Conservation (phyloP, 306 rosid species). For the Hippophae gyantsensis region DNA sequence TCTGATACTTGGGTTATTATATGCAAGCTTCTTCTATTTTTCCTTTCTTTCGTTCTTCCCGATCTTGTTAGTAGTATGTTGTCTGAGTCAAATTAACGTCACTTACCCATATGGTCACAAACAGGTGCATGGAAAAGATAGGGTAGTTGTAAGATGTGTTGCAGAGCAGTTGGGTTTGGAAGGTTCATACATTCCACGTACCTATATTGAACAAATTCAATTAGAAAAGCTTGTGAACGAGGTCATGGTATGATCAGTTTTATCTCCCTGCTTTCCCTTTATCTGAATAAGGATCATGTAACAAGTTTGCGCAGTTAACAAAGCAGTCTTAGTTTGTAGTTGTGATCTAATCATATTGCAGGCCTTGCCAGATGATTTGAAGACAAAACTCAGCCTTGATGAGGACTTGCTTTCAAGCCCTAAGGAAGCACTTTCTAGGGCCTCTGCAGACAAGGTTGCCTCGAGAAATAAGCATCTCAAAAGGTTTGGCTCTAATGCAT, state of each 20-base stretch:
- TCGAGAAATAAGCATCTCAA: conserved; percentile 65
- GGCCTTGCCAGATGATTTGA: conserved; percentile 98
- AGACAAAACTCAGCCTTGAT: conserved; percentile 85
- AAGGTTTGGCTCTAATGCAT: conserved; percentile 37
- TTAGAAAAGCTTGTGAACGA: conserved; percentile 93
- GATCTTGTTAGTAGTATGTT: conserved; percentile 4
- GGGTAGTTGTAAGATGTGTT: conserved; percentile 43
- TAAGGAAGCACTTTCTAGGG: conserved; percentile 84
- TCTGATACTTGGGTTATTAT: too few relatives aligned
- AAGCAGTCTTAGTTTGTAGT: conserved; percentile 15
- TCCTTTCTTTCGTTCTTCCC: too few relatives aligned
- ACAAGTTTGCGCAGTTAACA: background rate
- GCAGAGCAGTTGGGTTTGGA: conserved; percentile 88
- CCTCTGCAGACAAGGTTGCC: conserved; percentile 72
- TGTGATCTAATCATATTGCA: conserved; percentile 34
- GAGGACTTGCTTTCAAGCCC: conserved; percentile 96
- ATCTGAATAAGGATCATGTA: background rate
- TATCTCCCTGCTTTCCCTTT: background rate
- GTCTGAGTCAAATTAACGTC: background rate
- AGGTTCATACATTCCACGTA: conserved; percentile 92
- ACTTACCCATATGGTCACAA: conserved; percentile 15
- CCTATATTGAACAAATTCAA: conserved; percentile 96
- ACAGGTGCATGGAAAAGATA: conserved; percentile 96
- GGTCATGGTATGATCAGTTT: conserved; percentile 69
- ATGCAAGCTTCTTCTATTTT: too few relatives aligned